Evolutionary conservation across 2,329 filamentous ascomycete species (phyloP).

Genomic region (Colletotrichum endophyticum): DNA sequence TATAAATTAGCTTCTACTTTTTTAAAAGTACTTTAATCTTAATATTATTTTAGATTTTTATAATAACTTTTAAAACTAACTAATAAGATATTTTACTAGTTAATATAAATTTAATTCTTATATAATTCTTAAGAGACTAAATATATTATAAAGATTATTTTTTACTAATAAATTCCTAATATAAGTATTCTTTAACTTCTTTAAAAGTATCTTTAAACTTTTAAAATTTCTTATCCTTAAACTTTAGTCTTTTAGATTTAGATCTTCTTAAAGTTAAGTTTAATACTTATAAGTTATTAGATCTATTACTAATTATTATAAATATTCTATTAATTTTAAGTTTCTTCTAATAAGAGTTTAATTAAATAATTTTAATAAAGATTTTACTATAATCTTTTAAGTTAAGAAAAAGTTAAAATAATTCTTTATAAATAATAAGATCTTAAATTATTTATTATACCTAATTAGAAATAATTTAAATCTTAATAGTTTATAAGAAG

Average conservation of each 20-base stretch:
- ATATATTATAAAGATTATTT: not conserved
- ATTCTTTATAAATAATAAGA: not conserved
- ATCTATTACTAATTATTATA: not conserved
- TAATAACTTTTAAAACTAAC: not conserved
- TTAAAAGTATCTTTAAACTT: not conserved
- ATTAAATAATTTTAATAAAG: not conserved
- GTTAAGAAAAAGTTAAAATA: not conserved
- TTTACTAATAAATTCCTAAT: not conserved
- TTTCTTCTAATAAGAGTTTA: not conserved
- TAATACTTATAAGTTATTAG: not conserved
- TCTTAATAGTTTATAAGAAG: not conserved
- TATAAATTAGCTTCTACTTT: too few species aligned
- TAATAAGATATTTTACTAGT: not conserved
- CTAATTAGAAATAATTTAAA: not conserved
- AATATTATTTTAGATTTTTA: too few species aligned
- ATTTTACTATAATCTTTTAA: not conserved
- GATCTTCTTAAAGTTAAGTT: not conserved
- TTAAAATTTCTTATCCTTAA: not conserved
- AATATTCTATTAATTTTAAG: not conserved
- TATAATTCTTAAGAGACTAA: not conserved
- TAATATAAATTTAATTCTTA: not conserved
- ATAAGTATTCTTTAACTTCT: not conserved
- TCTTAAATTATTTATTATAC: not conserved
- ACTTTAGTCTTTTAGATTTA: not conserved
- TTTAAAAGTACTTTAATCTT: too few species aligned